A percentile compares a stretch with the other conserved stretches of the same genome.
These are phyloP conservation scores for Monilinia laxa DNA, from an alignment of 2,329 filamentous ascomycete genomes.

Conservation along the genomic window DNA sequence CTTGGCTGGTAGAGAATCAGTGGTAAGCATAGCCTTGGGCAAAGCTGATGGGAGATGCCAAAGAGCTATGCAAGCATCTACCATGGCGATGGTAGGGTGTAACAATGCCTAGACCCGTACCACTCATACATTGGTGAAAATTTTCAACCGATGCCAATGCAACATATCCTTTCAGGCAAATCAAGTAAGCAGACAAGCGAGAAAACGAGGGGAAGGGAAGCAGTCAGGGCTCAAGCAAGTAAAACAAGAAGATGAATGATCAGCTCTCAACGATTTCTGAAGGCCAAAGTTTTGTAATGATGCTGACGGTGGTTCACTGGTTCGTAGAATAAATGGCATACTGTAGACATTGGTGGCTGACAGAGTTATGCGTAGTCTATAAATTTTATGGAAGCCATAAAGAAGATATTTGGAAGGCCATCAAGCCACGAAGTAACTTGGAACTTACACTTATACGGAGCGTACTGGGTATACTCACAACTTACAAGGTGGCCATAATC, in stretches of 20 bases:
- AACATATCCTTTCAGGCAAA: constrained; percentile 12
- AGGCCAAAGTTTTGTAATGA: constrained; percentile 2
- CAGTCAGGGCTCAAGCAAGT: neutral
- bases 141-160: constrained; percentile 13
- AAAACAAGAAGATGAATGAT: neutral
- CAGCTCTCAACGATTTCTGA: constrained; percentile 2
- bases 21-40: neutral
- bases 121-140: constrained; percentile 11
- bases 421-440: too few species aligned
- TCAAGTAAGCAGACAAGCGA: constrained; percentile 11
- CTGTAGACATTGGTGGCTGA: neutral
- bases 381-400: constrained; percentile 13
- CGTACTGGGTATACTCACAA: neutral
- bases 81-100: constrained; percentile 22
- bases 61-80: constrained; percentile 20
- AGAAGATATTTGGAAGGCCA: constrained; percentile 9
- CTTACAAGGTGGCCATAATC: neutral
- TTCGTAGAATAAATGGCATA: neutral
- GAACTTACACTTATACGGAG: too few species aligned
- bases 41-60: neutral
- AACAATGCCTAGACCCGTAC: constrained; percentile 10
- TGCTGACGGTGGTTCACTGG: neutral
- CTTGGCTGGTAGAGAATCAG: neutral
- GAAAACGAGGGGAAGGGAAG: neutral
- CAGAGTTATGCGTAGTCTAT: constrained; percentile 7